Conservation (phyloP, 2,329 filamentous ascomycete genomes). For the Colletotrichum tofieldiae region DNA sequence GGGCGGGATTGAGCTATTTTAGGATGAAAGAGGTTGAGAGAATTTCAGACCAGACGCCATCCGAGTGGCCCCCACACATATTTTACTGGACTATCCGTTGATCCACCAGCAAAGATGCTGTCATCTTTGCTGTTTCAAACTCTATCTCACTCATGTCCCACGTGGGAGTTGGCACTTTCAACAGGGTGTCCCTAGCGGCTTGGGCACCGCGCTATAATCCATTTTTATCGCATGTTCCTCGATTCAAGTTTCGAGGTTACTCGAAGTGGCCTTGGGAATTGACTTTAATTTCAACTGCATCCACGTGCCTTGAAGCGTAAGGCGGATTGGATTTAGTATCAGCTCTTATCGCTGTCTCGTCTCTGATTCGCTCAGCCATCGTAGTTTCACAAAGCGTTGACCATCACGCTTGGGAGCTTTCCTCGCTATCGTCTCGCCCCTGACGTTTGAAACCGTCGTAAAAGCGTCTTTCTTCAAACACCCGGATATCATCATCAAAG, state of each 20-base stretch:
- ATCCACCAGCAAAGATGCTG: conserved; percentile 26
- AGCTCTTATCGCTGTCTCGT: background rate
- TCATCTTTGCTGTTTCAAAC: background rate
- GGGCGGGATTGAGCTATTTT: conserved; percentile 37
- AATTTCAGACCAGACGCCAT: conserved; percentile 27
- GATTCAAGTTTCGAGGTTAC: background rate
- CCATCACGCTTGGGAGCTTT: conserved; percentile 5
- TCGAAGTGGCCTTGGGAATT: background rate
- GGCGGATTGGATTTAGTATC: background rate
- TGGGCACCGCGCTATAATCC: background rate
- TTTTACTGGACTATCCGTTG: conserved; percentile 3
- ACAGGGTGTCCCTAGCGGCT: background rate
- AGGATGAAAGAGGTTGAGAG: conserved; percentile 32
- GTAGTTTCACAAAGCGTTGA: background rate
- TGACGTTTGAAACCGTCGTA: conserved; percentile 19
- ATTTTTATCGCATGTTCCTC: rapidly evolving
- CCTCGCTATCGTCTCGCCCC: background rate
- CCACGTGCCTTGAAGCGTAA: background rate
- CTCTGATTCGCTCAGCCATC: background rate
- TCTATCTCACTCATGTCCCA: conserved; percentile 17
- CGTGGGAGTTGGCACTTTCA: background rate
- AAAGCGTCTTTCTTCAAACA: conserved; percentile 30
- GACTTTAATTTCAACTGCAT: background rate
- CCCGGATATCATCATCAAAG: conserved; percentile 27
- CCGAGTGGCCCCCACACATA: conserved; percentile 12